Base-by-base conservation (phyloP, 2,329 filamentous ascomycete species). In the Fusarium verrucosum region DNA sequence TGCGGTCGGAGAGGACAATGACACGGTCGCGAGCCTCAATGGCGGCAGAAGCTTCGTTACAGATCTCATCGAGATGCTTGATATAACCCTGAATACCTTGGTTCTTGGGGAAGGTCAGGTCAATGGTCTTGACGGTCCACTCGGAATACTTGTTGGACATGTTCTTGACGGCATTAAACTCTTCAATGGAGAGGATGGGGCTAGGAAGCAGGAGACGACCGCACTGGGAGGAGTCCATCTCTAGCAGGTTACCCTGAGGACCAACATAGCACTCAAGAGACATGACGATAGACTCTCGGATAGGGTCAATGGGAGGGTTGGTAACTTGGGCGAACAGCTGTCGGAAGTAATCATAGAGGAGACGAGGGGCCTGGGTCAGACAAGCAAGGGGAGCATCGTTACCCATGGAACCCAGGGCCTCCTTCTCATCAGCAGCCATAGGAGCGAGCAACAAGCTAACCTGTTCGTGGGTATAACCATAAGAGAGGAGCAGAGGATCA, bases 321-420 rank as follows among this genome's bases (percentile, higher is more conserved):
- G 94, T 98, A 76, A 98, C 94, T 81, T 98, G 94, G 10, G 94
- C 94, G 77, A 98, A 98, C 38, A 98, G 89, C 82, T 98, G 92
- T 64, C 94, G 89, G 89, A 98, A 98, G 81, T 98, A 98, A 78
- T 97, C 94, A 77, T 92, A 96, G 19, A 97, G 86, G 50, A 97
- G 83, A 70, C 94, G 91, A 69, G 94, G 93, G 64, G 94, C 91
- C 67, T 91, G 87, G n/a, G 94, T 91, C 75, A 98, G 83, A 77
- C 93, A 97, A 50, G 94, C 94, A 65, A 98, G 83, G 38, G 94
- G 94, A 40, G 92, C 92, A 82, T 98, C 94, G 75, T 98, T 98
- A 72, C 94, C 94, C 94, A 98, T 98, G 58, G 94, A 98, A 36
- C 94, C 94, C 50, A 98, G 85, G 38, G 94, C 94, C 78, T 98